Evolutionary conservation across 495 filamentous ascomycete genomes (phyloP).

Genomic region (Polyplosphaeria fusca): DNA sequence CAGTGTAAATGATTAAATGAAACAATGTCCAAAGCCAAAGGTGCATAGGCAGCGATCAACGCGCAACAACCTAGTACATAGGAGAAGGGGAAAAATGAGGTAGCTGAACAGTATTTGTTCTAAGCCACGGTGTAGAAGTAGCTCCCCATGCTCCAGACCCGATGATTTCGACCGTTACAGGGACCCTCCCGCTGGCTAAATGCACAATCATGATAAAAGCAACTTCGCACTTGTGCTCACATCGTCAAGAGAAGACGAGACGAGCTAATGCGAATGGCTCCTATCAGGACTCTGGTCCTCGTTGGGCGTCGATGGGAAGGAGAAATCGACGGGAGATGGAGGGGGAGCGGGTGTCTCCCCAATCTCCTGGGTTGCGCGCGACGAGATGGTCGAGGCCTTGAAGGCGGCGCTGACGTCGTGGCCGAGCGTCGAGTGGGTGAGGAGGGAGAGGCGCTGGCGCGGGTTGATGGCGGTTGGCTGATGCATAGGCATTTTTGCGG

Average conservation of each 20-base stretch:
- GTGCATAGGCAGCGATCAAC: conserved; percentile 33
- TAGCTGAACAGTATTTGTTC: too few relatives aligned
- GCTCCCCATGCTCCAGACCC: conserved; percentile 2
- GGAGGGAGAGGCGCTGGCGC: conserved; percentile 37
- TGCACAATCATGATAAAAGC: conserved; percentile 31
- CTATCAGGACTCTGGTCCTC: conserved; percentile 23
- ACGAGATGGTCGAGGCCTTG: conserved; percentile 31
- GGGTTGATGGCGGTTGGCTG: conserved; percentile 22
- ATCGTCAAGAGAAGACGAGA: background rate
- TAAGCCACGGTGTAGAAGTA: too few relatives aligned
- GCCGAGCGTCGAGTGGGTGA: conserved; percentile 34
- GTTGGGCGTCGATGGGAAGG: conserved; percentile 26
- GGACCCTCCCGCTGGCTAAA: conserved; percentile 29
- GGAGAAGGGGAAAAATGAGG: too few relatives aligned
- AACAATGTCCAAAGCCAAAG: background rate
- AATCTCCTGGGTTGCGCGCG: conserved; percentile 21
- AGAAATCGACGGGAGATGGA: conserved; percentile 37
- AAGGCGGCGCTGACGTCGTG: conserved; percentile 37
- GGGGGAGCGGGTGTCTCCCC: conserved; percentile 35
- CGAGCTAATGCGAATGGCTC: conserved; percentile 21
- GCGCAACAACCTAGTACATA: too few relatives aligned
- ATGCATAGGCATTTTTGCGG: conserved; percentile 22
- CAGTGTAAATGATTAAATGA: background rate
- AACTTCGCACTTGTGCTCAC: conserved; percentile 4
- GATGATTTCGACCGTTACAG: too few relatives aligned